Evolutionary conservation across 805 yeast genomes (phyloP).

Genomic region (Torulaspora franciscae): DNA sequence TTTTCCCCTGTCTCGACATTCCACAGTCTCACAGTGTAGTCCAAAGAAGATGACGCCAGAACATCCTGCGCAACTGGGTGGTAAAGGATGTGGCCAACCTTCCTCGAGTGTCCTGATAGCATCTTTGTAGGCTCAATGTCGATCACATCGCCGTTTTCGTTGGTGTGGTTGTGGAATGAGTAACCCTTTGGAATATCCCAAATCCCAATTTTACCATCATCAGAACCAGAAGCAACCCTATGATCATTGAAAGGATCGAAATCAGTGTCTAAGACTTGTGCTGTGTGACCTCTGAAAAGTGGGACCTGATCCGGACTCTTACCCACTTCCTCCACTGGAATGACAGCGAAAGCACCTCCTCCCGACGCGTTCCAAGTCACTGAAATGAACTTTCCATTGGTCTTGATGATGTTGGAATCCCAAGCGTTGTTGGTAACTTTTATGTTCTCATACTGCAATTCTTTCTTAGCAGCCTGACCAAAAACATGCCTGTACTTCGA

Average conservation of each 20-base stretch:
- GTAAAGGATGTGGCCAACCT: slow-evolving; percentile 86
- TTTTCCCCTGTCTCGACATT: slow-evolving; percentile 71
- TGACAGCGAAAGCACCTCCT: slow-evolving; percentile 95
- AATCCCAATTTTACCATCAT: slow-evolving; percentile 72
- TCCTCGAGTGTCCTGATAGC: slow-evolving; percentile 82
- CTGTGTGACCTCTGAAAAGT: slow-evolving; percentile 91
- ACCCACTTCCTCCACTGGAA: slow-evolving; percentile 82
- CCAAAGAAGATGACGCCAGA: slow-evolving; percentile 85
- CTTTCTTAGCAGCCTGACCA: slow-evolving; percentile 72
- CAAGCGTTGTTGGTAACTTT: slow-evolving; percentile 87
- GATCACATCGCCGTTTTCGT: slow-evolving; percentile 51
- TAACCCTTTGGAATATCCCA: slow-evolving; percentile 87
- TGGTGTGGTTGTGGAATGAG: slow-evolving; percentile 57
- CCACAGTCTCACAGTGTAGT: slow-evolving; percentile 90
- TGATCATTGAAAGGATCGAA: slow-evolving; percentile 86
- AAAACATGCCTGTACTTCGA: slow-evolving; percentile 95
- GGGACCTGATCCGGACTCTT: slow-evolving; percentile 93
- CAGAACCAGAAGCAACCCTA: slow-evolving; percentile 73
- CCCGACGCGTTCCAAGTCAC: slow-evolving; percentile 94
- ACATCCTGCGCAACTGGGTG: slow-evolving; percentile 87
- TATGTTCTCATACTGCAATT: slow-evolving; percentile 44
- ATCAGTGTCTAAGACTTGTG: slow-evolving; percentile 91
- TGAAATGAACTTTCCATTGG: slow-evolving; percentile 80
- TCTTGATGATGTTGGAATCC: slow-evolving; percentile 86
- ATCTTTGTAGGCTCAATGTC: slow-evolving; percentile 69